Conservation (phyloP, 2,329 filamentous ascomycete species). For the Hypoxylon sp. region DNA sequence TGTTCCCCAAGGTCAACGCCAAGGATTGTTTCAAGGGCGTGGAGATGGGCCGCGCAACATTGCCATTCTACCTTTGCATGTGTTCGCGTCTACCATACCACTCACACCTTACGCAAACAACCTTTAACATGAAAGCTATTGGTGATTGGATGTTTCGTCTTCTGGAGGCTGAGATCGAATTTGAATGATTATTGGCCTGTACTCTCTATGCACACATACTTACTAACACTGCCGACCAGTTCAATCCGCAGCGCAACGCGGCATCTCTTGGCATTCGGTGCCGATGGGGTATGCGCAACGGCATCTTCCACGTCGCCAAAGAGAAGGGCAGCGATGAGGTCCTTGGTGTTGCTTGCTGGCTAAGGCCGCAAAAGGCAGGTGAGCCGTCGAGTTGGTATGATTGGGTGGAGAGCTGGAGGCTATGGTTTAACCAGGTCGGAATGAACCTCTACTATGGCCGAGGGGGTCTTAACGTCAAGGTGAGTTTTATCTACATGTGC, state of each 20-base stretch:
- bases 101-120: slow-evolving; percentile 6
- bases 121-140: neutral
- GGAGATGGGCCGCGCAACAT: slow-evolving; percentile 19
- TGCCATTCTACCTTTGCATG: slow-evolving; percentile 1
- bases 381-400: slow-evolving; percentile 65
- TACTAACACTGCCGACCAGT: slow-evolving; percentile 51
- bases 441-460: slow-evolving; percentile 75
- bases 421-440: slow-evolving; percentile 70
- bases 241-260: slow-evolving; percentile 67
- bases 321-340: slow-evolving; percentile 63
- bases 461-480: slow-evolving; percentile 71
- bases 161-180: neutral
- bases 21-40: slow-evolving; percentile 28
- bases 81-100: slow-evolving; percentile 3
- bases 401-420: slow-evolving; percentile 70
- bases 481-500: slow-evolving; percentile 39
- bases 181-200: slow-evolving; percentile 8
- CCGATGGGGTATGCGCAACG: slow-evolving; percentile 74
- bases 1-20: slow-evolving; percentile 10
- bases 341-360: slow-evolving; percentile 77
- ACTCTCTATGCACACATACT: too few relatives aligned
- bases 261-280: slow-evolving; percentile 71
- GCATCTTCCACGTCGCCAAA: slow-evolving; percentile 74
- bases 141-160: slow-evolving; percentile 15
- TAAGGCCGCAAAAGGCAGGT: slow-evolving; percentile 61